Evolutionary conservation across 768 basidiomycete species (phyloP), one percentile per base, ranked within the genome.

Genomic region (Agaricus subrufescens): DNA sequence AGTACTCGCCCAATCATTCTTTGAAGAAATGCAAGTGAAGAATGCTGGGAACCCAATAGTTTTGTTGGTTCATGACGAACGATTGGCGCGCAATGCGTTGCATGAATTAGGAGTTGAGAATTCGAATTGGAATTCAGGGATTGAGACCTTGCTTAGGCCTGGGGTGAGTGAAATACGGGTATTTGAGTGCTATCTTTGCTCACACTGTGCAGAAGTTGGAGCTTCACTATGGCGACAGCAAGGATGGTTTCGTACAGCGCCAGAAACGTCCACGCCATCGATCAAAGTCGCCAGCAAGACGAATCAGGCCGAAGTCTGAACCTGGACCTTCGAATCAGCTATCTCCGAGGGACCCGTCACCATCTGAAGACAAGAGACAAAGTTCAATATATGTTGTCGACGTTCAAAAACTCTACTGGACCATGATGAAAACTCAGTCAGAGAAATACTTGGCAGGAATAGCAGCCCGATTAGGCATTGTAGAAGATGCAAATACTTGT

Each of bases 61-160:
- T 26, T 63, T 85, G 4, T 71, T 85, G 6, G 77, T 83, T 3
- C 71, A 77, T 43, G 69, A 77, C 27, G 70, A 75, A 56, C 63
- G 71, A 40, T 64, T 73, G 58, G 71, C 78, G 0, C 61, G 67
- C 5, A 69, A 68, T n/a, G 66, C 75, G 9, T 67, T 85, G 6
- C 60, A 60, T 15, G 73, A 71, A 30, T 67, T 76, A 11, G 76
- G 75, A 10, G 64, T 83, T 15, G 69, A 81, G 38, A 67, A 67
- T 7, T 66, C 66, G n/a, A 44, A 46, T 1, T 85, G 77, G 75
- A 63, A 69, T 1, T 67, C 65, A 9, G 78, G 78, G 2, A 65
- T 83, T 38, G 67, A 62, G 53, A 65, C 67, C 7, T 57, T 77
- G 8, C 50, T 76, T 11, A 62, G 65, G 25, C 31, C 52, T 10